Evolutionary conservation across 2,329 filamentous ascomycete species (phyloP).

Genomic region (Penicillium sp.): DNA sequence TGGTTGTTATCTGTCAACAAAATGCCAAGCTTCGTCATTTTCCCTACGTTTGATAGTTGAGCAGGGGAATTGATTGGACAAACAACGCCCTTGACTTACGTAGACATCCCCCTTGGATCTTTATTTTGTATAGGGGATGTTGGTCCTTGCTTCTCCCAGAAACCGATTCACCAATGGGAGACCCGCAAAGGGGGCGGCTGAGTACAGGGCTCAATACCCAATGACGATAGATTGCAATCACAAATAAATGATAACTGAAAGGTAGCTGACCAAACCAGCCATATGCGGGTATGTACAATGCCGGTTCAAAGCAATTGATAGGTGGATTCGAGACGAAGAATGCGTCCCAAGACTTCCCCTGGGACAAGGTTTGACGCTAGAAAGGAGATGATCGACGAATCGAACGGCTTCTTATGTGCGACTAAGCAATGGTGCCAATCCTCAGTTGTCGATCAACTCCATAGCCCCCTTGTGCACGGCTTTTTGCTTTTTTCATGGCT

Average conservation of each 20-base stretch:
- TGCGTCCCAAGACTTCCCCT: slow-evolving; percentile 3
- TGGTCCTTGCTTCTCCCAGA: slow-evolving; percentile 7
- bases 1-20: slow-evolving; percentile 12
- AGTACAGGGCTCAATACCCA: not conserved
- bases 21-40: slow-evolving; percentile 18
- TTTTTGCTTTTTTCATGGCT: not conserved
- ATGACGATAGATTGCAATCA: slow-evolving; percentile 4
- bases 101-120: slow-evolving; percentile 6
- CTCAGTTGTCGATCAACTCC: slow-evolving; percentile 18
- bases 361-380: slow-evolving; percentile 19
- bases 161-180: not conserved
- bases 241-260: not conserved
- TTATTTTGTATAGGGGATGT: slow-evolving; percentile 12
- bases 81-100: slow-evolving; percentile 10
- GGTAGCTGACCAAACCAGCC: slow-evolving; percentile 1
- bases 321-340: slow-evolving; percentile 18
- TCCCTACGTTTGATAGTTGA: not conserved
- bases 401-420: slow-evolving; percentile 14
- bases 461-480: slow-evolving; percentile 2
- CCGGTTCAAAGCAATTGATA: slow-evolving; percentile 9
- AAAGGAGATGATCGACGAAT: slow-evolving; percentile 21
- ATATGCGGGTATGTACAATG: slow-evolving; percentile 10
- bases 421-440: slow-evolving; percentile 16
- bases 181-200: slow-evolving; percentile 6
- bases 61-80: slow-evolving; percentile 6